Conservation (phyloP, 305 asterid genomes). For the Fraxinus angustifolia region DNA sequence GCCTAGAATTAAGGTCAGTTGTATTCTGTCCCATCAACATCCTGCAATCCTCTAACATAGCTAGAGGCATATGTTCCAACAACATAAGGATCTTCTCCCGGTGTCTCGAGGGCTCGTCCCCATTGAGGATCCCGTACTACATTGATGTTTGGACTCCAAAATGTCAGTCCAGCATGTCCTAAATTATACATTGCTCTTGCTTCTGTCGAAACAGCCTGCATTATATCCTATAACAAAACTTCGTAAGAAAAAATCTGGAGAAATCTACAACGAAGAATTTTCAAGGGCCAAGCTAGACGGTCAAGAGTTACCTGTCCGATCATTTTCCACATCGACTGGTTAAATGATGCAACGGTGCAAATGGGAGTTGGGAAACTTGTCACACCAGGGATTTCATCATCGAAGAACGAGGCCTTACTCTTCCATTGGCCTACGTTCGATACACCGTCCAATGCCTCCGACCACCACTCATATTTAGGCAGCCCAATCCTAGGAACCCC, state of each 20-base stretch:
- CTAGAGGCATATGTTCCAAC: constrained; percentile 32
- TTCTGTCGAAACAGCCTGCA: constrained; percentile 39
- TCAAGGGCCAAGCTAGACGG: not conserved
- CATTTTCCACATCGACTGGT: constrained; percentile 33
- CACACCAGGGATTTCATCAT: constrained; percentile 33
- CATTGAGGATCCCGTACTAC: constrained; percentile 45
- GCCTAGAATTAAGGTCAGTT: constrained; percentile 26
- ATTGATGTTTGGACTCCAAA: constrained; percentile 46
- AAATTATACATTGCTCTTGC: constrained; percentile 50
- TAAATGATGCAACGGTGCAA: constrained; percentile 30
- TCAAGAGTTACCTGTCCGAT: constrained; percentile 28
- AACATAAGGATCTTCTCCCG: constrained; percentile 39
- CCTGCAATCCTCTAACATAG: constrained; percentile 43
- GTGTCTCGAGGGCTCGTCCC: constrained; percentile 47
- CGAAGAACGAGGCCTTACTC: constrained; percentile 22
- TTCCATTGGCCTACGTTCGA: constrained; percentile 29
- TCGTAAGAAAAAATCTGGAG: not conserved
- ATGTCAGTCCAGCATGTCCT: constrained; percentile 45
- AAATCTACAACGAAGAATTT: not conserved
- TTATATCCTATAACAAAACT: not conserved
- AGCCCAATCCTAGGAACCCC: constrained; percentile 37
- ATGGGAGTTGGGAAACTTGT: constrained; percentile 45
- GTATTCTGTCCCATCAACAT: constrained; percentile 24
- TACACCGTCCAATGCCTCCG: constrained; percentile 47
- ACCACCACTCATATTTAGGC: constrained; percentile 49